Percentiles rank a stretch among this genome's conserved stretches.
These are phyloP conservation scores for Arabidopsis suecica DNA, from an alignment of 345 rosid genomes.

Conservation along the genomic window DNA sequence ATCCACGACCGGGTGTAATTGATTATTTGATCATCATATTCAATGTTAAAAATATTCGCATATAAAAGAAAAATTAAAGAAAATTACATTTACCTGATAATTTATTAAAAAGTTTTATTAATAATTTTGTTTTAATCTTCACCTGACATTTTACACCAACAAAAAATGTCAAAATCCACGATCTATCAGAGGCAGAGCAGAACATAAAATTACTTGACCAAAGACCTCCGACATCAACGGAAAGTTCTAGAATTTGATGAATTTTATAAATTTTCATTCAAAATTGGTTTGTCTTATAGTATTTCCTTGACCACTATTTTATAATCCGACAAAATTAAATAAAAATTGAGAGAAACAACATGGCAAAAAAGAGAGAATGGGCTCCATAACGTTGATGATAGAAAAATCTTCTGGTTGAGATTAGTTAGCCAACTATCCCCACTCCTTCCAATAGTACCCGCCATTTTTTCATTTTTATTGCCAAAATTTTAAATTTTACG, in stretches of 20 bases:
- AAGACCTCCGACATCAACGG: constrained; percentile 34
- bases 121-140: too few species aligned
- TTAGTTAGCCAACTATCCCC: constrained; percentile 49
- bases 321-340: not conserved
- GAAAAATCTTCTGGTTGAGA: constrained; percentile 43
- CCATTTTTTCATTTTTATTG: constrained; percentile 21
- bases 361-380: constrained; percentile 15
- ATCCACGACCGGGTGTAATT: too few species aligned
- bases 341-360: not conserved
- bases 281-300: not conserved
- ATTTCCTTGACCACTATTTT: constrained; percentile 6
- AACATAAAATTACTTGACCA: constrained; percentile 14
- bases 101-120: too few species aligned
- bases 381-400: constrained; percentile 17
- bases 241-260: constrained; percentile 27
- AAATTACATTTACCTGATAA: too few species aligned
- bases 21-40: too few species aligned
- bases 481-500: constrained; percentile 2
- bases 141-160: not conserved
- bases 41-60: too few species aligned
- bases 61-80: too few species aligned
- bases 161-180: not conserved
- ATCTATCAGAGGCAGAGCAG: not conserved
- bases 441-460: constrained; percentile 31
- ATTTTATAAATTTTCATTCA: not conserved